phyloP scores from a whole-genome alignment of 164 flowering plant species.

The Platanus orientalis region DNA sequence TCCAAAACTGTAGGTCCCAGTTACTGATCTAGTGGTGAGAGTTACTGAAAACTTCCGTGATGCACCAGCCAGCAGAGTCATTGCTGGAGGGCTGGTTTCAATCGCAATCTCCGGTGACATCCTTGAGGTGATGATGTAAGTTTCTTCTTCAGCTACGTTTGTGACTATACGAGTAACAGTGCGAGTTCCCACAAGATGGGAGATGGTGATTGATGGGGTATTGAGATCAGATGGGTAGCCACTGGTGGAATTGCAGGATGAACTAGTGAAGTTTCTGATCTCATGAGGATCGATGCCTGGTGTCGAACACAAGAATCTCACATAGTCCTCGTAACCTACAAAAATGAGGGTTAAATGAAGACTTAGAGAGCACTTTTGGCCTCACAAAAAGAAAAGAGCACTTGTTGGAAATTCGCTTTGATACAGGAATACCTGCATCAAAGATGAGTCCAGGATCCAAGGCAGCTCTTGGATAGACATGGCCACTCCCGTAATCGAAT shows the following conservation, averaged over 20 bases:
- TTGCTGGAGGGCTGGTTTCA: slow-evolving; percentile 71
- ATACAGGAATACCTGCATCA: slow-evolving; percentile 88
- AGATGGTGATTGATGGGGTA: slow-evolving; percentile 74
- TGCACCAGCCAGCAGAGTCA: slow-evolving; percentile 72
- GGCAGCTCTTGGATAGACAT: slow-evolving; percentile 89
- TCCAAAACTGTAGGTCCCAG: slow-evolving; percentile 82
- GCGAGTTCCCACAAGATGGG: slow-evolving; percentile 72
- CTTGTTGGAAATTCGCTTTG: too few relatives aligned
- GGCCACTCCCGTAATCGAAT: slow-evolving; percentile 95
- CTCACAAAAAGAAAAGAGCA: background rate
- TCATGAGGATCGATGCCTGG: slow-evolving; percentile 78
- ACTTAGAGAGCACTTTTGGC: background rate
- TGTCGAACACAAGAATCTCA: slow-evolving; percentile 83
- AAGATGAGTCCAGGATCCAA: slow-evolving; percentile 95
- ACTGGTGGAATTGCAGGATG: slow-evolving; percentile 64
- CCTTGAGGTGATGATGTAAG: slow-evolving; percentile 61
- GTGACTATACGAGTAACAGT: slow-evolving; percentile 74
- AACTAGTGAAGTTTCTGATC: slow-evolving; percentile 56
- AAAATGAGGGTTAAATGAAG: background rate
- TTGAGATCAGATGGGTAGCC: slow-evolving; percentile 74
- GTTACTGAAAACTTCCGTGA: slow-evolving; percentile 62
- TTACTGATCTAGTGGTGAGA: slow-evolving; percentile 66
- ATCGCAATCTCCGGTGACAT: slow-evolving; percentile 81
- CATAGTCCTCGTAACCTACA: slow-evolving; percentile 72
- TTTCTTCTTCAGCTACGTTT: slow-evolving; percentile 80